Base-by-base conservation (phyloP, 768 basidiomycete genomes). In the Mycena rosella region DNA sequence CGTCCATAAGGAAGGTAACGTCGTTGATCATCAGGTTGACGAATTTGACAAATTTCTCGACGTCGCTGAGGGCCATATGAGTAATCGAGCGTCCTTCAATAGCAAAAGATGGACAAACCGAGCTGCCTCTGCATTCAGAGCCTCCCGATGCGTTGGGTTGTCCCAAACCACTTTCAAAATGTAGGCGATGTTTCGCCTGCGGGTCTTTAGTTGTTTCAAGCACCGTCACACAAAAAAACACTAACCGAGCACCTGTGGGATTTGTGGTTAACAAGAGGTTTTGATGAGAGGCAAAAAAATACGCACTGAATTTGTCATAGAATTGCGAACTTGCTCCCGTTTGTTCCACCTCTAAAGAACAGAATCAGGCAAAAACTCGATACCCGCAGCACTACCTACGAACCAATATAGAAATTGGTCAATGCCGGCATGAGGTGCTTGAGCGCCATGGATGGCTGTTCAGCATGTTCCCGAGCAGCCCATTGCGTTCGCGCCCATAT, bases 1-100 rank as follows among this genome's bases (percentile, higher is more conserved):
- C 98, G 77, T 99, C 96, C 87, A 99, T 91, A 58, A 98, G 92
- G 79, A 96, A 99, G 11, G 97, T 99, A 60, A 97, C 96, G 74
- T 99, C 98, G 85, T 98, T 98, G 83, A 99, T 98, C 89, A 99
- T 93, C 73, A 98, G 84, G 81, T 99, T 99, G 81, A 96, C 88
- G 78, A 99, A 99, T 62, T 91, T 91, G 59, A 99, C 91, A 77
- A 99, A 99, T 79, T 94, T 93, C 72, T 98, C 95, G 53, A 94
- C 91, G 75, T 95, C 89, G 69, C 94, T 38, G 22, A 29, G 44
- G 48, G 18, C 24, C 15, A 40, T 2, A n/a, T 53, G 17, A 63
- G 65, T 44, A 1, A n/a, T 44, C 1, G 8, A 10, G 18, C 27
- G 10, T 18, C 15, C 5, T 4, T 5, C 3, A 20, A 24, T 18